phyloP scores from a whole-genome alignment of 2,329 filamentous ascomycete genomes.

The Colletotrichum godetiae region DNA sequence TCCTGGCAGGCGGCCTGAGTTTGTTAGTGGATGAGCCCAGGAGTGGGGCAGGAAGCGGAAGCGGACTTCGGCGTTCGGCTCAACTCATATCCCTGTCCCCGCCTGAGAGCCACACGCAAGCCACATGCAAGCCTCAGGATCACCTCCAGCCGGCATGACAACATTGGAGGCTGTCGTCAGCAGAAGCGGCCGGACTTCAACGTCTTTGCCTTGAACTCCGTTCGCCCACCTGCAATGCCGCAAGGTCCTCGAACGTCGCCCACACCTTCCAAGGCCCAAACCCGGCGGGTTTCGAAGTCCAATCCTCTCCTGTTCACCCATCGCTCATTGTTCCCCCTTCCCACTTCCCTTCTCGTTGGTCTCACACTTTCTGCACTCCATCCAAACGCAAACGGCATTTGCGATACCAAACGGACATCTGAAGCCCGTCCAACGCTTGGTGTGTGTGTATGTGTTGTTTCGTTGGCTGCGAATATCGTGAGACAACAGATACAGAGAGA shows the following conservation, averaged over 20 bases:
- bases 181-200: neutral
- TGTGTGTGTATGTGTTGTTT: neutral
- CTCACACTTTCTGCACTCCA: neutral
- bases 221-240: conserved; percentile 5
- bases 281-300: conserved; percentile 19
- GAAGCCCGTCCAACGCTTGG: conserved; percentile 8
- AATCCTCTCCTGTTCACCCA: neutral
- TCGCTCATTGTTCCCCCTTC: neutral
- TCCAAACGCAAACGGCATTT: neutral
- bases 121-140: neutral
- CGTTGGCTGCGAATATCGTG: neutral
- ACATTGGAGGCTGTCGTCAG: neutral
- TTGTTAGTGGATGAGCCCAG: neutral
- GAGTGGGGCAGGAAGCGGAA: no score
- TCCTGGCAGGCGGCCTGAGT: neutral
- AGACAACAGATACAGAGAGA: neutral
- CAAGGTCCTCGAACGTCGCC: conserved; percentile 2
- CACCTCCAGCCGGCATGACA: neutral
- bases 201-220: neutral
- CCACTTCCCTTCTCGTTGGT: neutral
- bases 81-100: neutral
- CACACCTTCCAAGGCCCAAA: neutral
- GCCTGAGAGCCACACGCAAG: neutral
- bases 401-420: neutral
- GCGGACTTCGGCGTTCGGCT: conserved; percentile 1